Evolutionary conservation across 169 alveolate genomes (phyloP).

Genomic region (Blepharisma undulans): DNA sequence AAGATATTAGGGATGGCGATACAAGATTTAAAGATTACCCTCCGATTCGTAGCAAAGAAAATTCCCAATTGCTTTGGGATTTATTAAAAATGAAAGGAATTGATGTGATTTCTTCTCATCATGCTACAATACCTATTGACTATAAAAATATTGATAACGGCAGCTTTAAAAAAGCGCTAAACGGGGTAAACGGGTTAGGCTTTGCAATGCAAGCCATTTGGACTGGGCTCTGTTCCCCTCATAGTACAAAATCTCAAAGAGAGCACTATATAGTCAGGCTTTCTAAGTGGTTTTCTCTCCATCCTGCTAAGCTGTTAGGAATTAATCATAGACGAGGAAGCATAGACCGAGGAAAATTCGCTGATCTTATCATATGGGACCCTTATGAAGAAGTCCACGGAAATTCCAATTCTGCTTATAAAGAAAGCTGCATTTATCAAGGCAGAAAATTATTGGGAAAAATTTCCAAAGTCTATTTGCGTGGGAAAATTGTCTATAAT

Average conservation of each 20-base stretch:
- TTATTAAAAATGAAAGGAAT: slow-evolving; percentile 13
- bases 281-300: slow-evolving; percentile 1
- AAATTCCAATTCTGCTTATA: not conserved
- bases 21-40: slow-evolving; percentile 31
- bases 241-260: not conserved
- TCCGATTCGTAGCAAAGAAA: slow-evolving; percentile 1
- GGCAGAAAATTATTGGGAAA: not conserved
- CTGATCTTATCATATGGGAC: slow-evolving; percentile 26
- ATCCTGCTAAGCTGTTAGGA: slow-evolving; percentile 3
- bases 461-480: not conserved
- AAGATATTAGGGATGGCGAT: slow-evolving; percentile 1
- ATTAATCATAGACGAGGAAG: not conserved
- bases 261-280: slow-evolving; percentile 31
- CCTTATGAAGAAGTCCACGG: not conserved
- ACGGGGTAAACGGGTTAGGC: not conserved
- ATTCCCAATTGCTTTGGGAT: slow-evolving; percentile 36
- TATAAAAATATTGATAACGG: slow-evolving; percentile 29
- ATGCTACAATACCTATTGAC: not conserved
- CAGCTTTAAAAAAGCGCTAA: not conserved
- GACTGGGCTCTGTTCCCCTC: not conserved
- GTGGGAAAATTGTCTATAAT: not conserved
- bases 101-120: not conserved
- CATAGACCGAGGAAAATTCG: not conserved
- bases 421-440: not conserved
- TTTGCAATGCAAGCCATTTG: slow-evolving; percentile 20